Conservation (phyloP, 352 stramenopile genomes). For the Pythium chondricola region DNA sequence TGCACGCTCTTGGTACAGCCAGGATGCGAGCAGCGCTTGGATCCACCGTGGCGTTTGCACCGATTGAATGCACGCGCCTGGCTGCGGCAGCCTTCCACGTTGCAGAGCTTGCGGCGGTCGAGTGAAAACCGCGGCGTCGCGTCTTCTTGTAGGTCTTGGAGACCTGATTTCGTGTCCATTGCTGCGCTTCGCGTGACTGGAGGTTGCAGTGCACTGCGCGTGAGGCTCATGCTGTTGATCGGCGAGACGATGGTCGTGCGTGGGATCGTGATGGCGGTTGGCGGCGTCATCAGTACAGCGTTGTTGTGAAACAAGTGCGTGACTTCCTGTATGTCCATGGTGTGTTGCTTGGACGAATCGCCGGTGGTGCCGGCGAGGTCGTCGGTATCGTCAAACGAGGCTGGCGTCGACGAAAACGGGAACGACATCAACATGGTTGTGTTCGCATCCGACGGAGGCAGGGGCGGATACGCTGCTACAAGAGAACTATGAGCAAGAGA, state of each 20-base stretch:
- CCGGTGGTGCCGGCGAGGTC: slow-evolving; percentile 1
- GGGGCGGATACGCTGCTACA: slow-evolving; percentile 10
- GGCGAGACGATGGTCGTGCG: slow-evolving; percentile 22
- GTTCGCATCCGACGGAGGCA: background rate
- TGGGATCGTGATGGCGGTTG: slow-evolving; percentile 14
- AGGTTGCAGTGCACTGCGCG: slow-evolving; percentile 14
- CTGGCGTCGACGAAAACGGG: slow-evolving; percentile 5
- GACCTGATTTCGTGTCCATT: slow-evolving; percentile 9
- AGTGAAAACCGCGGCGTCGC: slow-evolving; percentile 30
- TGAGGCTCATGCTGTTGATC: slow-evolving; percentile 10
- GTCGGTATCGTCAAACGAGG: slow-evolving; percentile 16
- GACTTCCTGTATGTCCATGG: slow-evolving; percentile 19
- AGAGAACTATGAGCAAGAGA: background rate
- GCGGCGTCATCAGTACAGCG: slow-evolving; percentile 21
- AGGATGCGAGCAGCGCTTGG: slow-evolving; percentile 68
- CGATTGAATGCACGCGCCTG: slow-evolving; percentile 79
- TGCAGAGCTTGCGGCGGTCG: slow-evolving; percentile 71
- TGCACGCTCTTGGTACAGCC: slow-evolving; percentile 81
- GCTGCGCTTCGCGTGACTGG: slow-evolving; percentile 7
- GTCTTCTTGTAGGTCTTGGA: slow-evolving; percentile 12
- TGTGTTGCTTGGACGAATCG: background rate
- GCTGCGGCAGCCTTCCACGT: slow-evolving; percentile 66
- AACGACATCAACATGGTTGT: slow-evolving; percentile 19
- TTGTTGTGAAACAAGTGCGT: slow-evolving; percentile 15
- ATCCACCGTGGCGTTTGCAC: slow-evolving; percentile 80